Percentiles rank a stretch among this genome's conserved stretches.
Conservation (phyloP, 352 stramenopile species). For the Lagenidium giganteum region DNA sequence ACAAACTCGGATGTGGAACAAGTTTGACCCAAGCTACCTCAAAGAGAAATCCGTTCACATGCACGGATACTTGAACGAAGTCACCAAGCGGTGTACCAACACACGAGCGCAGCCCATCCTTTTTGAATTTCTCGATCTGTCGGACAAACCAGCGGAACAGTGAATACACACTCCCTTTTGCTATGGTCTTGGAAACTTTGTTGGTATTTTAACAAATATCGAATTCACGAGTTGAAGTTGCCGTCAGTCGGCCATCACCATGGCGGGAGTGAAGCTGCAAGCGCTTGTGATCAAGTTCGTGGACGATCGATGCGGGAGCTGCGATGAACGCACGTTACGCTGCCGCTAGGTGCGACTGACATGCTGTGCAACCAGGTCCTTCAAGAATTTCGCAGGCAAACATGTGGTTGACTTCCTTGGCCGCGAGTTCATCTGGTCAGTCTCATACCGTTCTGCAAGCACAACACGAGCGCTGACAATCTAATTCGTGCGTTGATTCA, state of each 20-base stretch:
- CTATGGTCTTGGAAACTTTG: no score
- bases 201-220: no score
- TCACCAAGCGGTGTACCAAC: constrained; percentile 59
- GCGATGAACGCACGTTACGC: background rate
- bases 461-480: background rate
- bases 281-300: no score
- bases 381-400: constrained; percentile 24
- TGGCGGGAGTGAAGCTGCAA: no score
- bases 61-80: constrained; percentile 51
- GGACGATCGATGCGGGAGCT: no score
- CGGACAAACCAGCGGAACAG: no score
- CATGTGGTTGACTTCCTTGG: constrained; percentile 13
- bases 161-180: no score
- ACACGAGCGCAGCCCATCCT: constrained; percentile 43
- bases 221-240: no score
- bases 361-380: constrained; percentile 1
- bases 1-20: constrained; percentile 68
- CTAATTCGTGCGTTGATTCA: background rate
- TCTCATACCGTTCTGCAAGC: background rate
- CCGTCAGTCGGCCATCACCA: no score
- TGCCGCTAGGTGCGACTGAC: background rate
- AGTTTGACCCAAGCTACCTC: constrained; percentile 65
- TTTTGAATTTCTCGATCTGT: constrained; percentile 49
- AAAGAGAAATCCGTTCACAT: constrained; percentile 62
- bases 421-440: constrained; percentile 16